A percentile compares a stretch with the other conserved stretches of the same genome.
phyloP scores from a whole-genome alignment of 163 green algal genomes.

The Volvox carteri region DNA sequence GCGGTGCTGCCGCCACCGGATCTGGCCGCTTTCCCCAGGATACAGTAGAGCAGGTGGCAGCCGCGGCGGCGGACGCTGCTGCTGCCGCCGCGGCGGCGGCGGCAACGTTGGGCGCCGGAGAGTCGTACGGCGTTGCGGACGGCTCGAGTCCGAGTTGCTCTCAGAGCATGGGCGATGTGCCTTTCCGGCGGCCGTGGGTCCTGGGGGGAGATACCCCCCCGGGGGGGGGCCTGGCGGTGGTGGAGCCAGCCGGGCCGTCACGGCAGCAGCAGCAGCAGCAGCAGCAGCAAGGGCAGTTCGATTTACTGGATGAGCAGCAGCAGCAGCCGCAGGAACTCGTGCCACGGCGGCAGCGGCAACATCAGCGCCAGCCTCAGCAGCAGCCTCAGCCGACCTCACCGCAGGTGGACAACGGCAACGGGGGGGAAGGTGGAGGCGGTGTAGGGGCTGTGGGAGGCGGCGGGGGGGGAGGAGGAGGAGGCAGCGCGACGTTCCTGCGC shows the following conservation, averaged over 20 bases:
- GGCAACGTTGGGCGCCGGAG: background rate
- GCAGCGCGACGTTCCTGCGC: slow-evolving; percentile 5
- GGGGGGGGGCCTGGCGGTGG: too few species aligned
- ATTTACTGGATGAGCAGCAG: background rate
- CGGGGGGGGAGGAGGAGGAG: background rate
- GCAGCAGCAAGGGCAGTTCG: too few species aligned
- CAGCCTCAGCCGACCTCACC: background rate
- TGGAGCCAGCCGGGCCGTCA: too few species aligned
- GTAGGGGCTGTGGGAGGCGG: background rate
- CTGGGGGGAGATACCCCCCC: too few species aligned
- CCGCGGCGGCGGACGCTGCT: background rate
- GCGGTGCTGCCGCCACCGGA: background rate
- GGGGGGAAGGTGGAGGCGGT: background rate
- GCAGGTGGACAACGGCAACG: background rate
- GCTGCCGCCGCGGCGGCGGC: background rate
- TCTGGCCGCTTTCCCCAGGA: background rate
- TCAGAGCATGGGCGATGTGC: slow-evolving; percentile 14
- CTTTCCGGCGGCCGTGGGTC: background rate
- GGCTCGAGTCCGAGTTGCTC: slow-evolving; percentile 47
- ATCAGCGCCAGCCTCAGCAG: background rate
- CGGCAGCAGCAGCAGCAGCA: too few species aligned
- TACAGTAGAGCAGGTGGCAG: slow-evolving; percentile 15
- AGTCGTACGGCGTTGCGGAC: slow-evolving; percentile 14
- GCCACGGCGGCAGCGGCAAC: background rate
- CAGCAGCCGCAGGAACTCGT: background rate